A percentile compares a stretch with the other conserved stretches of the same genome.
phyloP scores from a whole-genome alignment of 2,329 filamentous ascomycete genomes.

The Phyllosticta paracitricarpa region DNA sequence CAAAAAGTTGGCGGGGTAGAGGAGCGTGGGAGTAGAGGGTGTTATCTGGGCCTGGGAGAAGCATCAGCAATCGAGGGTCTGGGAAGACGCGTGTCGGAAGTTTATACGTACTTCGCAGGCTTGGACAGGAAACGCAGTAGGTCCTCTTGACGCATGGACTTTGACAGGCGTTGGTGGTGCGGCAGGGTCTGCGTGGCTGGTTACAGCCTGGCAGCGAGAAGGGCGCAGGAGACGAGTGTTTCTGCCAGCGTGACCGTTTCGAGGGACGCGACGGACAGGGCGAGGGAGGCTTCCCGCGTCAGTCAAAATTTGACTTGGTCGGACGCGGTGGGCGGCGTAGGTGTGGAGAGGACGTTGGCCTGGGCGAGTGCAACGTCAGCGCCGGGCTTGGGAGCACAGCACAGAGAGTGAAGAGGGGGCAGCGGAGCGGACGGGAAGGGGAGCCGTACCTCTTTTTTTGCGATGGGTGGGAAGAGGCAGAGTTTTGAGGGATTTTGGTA shows the following conservation, averaged over 20 bases:
- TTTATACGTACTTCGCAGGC: constrained; percentile 71
- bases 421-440: background rate
- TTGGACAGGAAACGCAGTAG: constrained; percentile 89
- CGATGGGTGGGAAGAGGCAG: background rate
- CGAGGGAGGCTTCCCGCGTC: constrained; percentile 3
- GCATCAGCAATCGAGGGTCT: background rate
- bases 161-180: constrained; percentile 10
- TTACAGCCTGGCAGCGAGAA: constrained; percentile 26
- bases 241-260: constrained; percentile 25
- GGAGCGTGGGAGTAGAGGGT: constrained; percentile 37
- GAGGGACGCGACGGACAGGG: background rate
- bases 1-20: constrained; percentile 16
- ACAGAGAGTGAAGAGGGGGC: background rate
- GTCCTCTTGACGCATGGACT: constrained; percentile 83
- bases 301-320: constrained; percentile 6
- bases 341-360: background rate
- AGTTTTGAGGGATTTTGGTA: background rate
- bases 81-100: background rate
- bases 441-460: constrained; percentile 3
- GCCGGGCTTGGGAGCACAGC: background rate
- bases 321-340: constrained; percentile 4
- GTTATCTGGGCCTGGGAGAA: constrained; percentile 54
- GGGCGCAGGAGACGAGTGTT: constrained; percentile 12
- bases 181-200: constrained; percentile 24
- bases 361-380: constrained; percentile 4